These are phyloP conservation scores for Lepidopterella palustris DNA, from an alignment of 495 filamentous ascomycete genomes.

Conservation along the genomic window DNA sequence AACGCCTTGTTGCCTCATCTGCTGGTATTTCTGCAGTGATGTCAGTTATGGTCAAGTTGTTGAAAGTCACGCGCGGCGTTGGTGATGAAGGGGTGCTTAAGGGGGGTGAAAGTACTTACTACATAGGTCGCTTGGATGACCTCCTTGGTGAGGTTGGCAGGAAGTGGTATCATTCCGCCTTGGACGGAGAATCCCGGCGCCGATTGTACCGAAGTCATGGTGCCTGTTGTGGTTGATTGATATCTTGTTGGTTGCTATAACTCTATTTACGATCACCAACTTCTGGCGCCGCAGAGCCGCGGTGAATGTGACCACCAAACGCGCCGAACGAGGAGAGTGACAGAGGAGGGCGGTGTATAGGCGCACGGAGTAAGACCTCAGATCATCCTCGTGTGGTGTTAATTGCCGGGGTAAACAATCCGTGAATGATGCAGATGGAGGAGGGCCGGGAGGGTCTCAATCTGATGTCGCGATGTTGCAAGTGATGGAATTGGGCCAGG, in stretches of 20 bases:
- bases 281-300: neutral
- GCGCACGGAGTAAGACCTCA: conserved; percentile 15
- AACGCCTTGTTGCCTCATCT: conserved; percentile 72
- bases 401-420: conserved; percentile 13
- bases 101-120: conserved; percentile 11
- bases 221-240: neutral
- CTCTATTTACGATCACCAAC: neutral
- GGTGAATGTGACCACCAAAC: conserved; percentile 5
- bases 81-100: neutral
- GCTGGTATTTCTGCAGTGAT: conserved; percentile 62
- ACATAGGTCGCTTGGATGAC: conserved; percentile 19
- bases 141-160: conserved; percentile 27
- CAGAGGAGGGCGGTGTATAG: conserved; percentile 8
- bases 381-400: conserved; percentile 20
- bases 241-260: neutral
- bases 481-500: conserved; percentile 13
- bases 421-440: conserved; percentile 22
- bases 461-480: conserved; percentile 22
- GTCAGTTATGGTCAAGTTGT: conserved; percentile 1
- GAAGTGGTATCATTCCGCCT: conserved; percentile 13
- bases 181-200: conserved; percentile 18
- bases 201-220: conserved; percentile 71
- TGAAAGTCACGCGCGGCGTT: neutral
- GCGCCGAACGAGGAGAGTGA: conserved; percentile 11
- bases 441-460: conserved; percentile 17